phyloP scores from a whole-genome alignment of 129 eudicot genomes.

The Chrysanthemum seticuspe region DNA sequence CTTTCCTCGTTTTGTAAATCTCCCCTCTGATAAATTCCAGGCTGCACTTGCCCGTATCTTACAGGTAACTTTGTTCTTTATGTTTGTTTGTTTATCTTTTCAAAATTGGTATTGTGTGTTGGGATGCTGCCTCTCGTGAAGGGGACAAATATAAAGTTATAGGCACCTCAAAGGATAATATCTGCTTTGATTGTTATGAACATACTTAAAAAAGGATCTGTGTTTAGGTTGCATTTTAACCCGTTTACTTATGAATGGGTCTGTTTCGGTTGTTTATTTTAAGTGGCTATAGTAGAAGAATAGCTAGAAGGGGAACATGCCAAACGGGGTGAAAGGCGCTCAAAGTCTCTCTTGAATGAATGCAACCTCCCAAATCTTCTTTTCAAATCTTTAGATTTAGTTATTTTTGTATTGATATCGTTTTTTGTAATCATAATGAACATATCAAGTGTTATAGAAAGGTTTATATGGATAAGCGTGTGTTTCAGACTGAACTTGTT shows the following conservation, averaged over 20 bases:
- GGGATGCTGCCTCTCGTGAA: not conserved
- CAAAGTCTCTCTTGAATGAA: no score
- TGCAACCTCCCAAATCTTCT: no score
- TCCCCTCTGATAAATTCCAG: conserved; percentile 79
- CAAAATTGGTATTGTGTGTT: not conserved
- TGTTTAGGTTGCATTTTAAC: not conserved
- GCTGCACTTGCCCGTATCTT: conserved; percentile 67
- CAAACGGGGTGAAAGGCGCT: no score
- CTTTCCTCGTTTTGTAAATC: conserved; percentile 77
- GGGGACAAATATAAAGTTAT: not conserved
- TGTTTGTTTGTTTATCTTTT: not conserved
- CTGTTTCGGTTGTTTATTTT: no score
- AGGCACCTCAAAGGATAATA: not conserved
- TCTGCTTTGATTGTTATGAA: not conserved
- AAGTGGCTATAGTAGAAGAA: no score
- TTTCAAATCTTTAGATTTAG: no score
- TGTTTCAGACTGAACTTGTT: no score
- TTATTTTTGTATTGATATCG: no score
- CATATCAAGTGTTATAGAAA: no score
- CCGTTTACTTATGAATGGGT: not conserved
- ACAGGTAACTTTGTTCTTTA: conserved; percentile 50
- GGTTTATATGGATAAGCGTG: no score
- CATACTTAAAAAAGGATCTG: not conserved
- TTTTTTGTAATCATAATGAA: no score
- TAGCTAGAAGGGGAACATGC: no score